Base-by-base conservation (phyloP, 1,284 basidiomycete species). In the Phenoliferia sp. region DNA sequence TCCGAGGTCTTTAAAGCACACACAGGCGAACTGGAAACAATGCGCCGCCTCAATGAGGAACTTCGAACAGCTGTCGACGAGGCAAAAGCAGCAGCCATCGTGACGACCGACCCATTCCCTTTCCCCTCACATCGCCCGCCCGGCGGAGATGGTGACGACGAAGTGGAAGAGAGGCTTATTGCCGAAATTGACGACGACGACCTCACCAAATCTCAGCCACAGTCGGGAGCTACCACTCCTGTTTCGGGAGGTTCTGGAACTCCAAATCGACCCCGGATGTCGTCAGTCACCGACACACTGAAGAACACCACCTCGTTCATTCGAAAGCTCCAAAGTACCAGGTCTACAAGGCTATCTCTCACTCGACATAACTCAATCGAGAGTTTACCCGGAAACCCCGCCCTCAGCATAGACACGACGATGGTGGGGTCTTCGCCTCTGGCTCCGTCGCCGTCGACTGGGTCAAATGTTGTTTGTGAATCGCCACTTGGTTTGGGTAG, bases 141-240 rank as follows among this genome's bases (percentile, higher is more conserved):
- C 0, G 67, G 67, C 19, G 67, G 67, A 15, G 61, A 55, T 19
- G 67, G 63, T 17, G 67, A 68, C 35, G 67, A 65, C 6, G 44
- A 59, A 36, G 29, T 32, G 15, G 66, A 67, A 31, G 57, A 67
- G 32, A 36, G 50, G 48, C 34, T 59, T 28, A 16, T 55, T 15
- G 55, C 26, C 26, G 54, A 58, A 33, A 31, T 35, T 10, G 56
- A 59, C 22, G 55, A 36, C 35, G 62, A 44, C 19, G 52, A 22
- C 52, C 28, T 26, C 26, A 35, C 33, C 4, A 15, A 52, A 12
- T 19, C 5, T 19, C 7, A 31, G 19, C 3, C 57, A 3, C 3
- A 35, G 19, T 12, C 22, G 31, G n/a, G 28, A 22, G 19, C 9
- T 16, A 19, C 29, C 7, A 7, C 28, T 3, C 55, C 55, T 22